These are phyloP conservation scores for Mortierella sp. DNA, from an alignment of 371 early-diverging fungal species.

Conservation along the genomic window DNA sequence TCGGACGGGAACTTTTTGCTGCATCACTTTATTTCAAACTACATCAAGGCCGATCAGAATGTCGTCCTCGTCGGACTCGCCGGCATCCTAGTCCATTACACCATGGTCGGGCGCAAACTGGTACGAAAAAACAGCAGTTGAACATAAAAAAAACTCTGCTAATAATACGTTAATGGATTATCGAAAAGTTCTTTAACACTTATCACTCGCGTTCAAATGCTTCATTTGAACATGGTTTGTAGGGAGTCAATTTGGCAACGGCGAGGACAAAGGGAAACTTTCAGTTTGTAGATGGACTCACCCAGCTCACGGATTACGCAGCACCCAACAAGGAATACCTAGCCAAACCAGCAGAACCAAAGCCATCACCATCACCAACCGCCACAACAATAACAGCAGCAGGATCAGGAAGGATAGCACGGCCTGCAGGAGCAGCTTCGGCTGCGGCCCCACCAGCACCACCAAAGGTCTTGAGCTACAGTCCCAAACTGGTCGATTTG, in stretches of 20 bases:
- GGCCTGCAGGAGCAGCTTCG: slow-evolving; percentile 17
- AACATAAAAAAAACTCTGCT: background rate
- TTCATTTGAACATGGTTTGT: background rate
- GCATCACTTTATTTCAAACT: slow-evolving; percentile 78
- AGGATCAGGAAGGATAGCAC: slow-evolving; percentile 34
- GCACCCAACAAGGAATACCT: slow-evolving; percentile 58
- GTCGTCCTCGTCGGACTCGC: slow-evolving; percentile 76
- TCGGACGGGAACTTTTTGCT: slow-evolving; percentile 78
- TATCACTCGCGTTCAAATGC: background rate
- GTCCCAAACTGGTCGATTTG: slow-evolving; percentile 44
- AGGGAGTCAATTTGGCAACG: slow-evolving; percentile 75
- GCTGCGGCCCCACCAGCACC: slow-evolving; percentile 34
- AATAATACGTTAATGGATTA: background rate
- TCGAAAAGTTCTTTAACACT: background rate
- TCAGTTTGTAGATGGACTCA: slow-evolving; percentile 74
- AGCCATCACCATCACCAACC: slow-evolving; percentile 48
- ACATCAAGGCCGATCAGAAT: slow-evolving; percentile 67
- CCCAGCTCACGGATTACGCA: slow-evolving; percentile 64
- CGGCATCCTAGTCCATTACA: slow-evolving; percentile 77
- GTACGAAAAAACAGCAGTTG: slow-evolving; percentile 62
- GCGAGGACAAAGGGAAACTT: slow-evolving; percentile 67
- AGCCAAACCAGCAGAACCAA: slow-evolving; percentile 44
- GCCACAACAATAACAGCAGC: slow-evolving; percentile 34
- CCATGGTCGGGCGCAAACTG: slow-evolving; percentile 75
- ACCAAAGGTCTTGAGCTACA: slow-evolving; percentile 38